These are phyloP conservation scores for Microdochium nivale DNA, from an alignment of 2,329 filamentous ascomycete genomes.

Conservation along the genomic window DNA sequence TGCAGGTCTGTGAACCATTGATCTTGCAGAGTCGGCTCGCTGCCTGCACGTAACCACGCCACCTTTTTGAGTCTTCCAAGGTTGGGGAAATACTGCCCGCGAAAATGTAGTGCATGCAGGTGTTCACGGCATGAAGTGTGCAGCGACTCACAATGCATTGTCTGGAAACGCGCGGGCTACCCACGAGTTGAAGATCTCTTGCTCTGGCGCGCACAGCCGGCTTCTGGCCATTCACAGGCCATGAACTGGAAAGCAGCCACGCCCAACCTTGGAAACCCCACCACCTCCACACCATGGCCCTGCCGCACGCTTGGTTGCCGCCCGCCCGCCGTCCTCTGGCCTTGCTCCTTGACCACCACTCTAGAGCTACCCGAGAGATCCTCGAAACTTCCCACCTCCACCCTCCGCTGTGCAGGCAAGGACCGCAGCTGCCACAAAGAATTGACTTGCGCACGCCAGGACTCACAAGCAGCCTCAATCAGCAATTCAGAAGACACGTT, in stretches of 20 bases:
- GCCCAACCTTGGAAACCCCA: constrained; percentile 11
- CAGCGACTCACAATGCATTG: neutral
- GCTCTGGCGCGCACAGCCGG: neutral
- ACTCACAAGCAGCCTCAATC: too few relatives aligned
- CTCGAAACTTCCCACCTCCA: neutral
- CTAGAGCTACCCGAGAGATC: constrained; percentile 6
- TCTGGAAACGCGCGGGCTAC: too few relatives aligned
- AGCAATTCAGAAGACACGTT: neutral
- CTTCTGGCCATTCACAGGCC: neutral
- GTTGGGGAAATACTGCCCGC: too few relatives aligned
- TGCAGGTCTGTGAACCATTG: too few relatives aligned
- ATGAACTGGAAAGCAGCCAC: neutral
- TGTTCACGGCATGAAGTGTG: too few relatives aligned
- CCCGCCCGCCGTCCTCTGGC: neutral
- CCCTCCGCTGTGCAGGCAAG: neutral
- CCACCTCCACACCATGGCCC: constrained; percentile 10
- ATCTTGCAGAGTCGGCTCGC: too few relatives aligned
- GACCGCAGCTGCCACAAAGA: neutral
- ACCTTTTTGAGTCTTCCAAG: too few relatives aligned
- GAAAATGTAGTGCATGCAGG: too few relatives aligned
- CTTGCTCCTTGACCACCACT: constrained; percentile 8
- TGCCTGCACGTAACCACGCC: too few relatives aligned
- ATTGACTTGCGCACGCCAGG: too few relatives aligned
- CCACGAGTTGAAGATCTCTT: neutral
- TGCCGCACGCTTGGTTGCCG: neutral